phyloP scores from a whole-genome alignment of 2,329 filamentous ascomycete species.

The Apiospora aurea region DNA sequence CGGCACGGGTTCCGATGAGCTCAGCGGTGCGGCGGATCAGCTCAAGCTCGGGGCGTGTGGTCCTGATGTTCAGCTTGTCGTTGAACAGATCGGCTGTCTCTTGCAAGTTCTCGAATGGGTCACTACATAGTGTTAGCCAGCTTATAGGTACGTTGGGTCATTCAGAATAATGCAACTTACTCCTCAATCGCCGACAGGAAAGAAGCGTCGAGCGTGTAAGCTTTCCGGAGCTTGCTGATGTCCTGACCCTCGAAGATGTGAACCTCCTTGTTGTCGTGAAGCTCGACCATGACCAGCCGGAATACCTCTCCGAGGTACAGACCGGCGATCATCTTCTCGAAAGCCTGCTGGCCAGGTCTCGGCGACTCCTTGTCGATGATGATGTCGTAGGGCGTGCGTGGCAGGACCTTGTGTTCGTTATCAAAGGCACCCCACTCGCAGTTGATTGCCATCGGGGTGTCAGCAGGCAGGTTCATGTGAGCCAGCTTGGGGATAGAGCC shows the following conservation, averaged over 20 bases:
- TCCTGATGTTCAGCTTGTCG: constrained; percentile 73
- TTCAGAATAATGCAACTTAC: constrained; percentile 51
- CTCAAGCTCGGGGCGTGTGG: constrained; percentile 82
- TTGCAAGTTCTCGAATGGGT: constrained; percentile 93
- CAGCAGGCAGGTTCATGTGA: constrained; percentile 84
- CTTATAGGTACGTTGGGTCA: constrained; percentile 23
- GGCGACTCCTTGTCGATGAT: constrained; percentile 91
- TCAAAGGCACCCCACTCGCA: constrained; percentile 98
- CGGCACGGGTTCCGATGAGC: constrained; percentile 92
- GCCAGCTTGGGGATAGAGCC: constrained; percentile 93
- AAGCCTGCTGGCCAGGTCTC: constrained; percentile 90
- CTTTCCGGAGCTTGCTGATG: constrained; percentile 78
- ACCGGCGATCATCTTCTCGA: constrained; percentile 98
- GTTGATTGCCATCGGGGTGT: constrained; percentile 92
- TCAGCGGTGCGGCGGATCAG: constrained; percentile 89
- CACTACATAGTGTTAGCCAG: constrained; percentile 56
- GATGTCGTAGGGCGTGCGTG: constrained; percentile 83
- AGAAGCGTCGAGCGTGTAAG: constrained; percentile 90
- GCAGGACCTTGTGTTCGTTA: constrained; percentile 88
- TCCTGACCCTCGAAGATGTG: constrained; percentile 87
- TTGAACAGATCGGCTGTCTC: constrained; percentile 87
- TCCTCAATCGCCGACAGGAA: constrained; percentile 94
- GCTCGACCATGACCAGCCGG: constrained; percentile 83
- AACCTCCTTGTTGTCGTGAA: constrained; percentile 78
- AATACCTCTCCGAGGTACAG: constrained; percentile 95